These are phyloP conservation scores for Alternaria brassicicola DNA, from an alignment of 2,329 filamentous ascomycete species.

Conservation along the genomic window DNA sequence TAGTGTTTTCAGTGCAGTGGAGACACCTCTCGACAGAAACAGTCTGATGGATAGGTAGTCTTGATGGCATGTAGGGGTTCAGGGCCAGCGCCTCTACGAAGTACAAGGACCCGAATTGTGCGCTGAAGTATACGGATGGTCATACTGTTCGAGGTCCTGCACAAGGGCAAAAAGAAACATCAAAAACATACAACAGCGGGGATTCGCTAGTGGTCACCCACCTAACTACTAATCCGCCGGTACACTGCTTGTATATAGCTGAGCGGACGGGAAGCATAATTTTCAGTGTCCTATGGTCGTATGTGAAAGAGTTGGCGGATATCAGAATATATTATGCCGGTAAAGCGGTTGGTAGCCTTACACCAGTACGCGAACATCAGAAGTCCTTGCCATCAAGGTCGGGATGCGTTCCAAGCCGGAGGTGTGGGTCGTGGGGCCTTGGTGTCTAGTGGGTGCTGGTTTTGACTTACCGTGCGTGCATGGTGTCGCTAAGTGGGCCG, in stretches of 20 bases:
- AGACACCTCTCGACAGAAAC: not conserved
- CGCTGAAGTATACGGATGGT: too few species aligned
- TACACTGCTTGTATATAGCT: not conserved
- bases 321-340: fast-evolving
- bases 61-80: too few species aligned
- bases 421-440: not conserved
- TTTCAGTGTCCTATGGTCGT: not conserved
- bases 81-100: too few species aligned
- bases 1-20: not conserved
- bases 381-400: fast-evolving
- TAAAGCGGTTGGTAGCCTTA: fast-evolving
- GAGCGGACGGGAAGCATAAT: not conserved
- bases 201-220: not conserved
- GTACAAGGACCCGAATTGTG: too few species aligned
- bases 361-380: fast-evolving
- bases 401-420: not conserved
- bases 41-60: too few species aligned
- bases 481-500: not conserved
- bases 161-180: not conserved
- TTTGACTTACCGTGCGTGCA: not conserved
- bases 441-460: not conserved
- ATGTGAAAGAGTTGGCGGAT: not conserved
- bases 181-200: not conserved
- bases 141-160: too few species aligned
- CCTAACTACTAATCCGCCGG: not conserved